A percentile compares a stretch with the other conserved stretches of the same genome.
These are phyloP conservation scores for Selenicereus undatus DNA, from an alignment of 148 eudicot genomes.

Conservation along the genomic window DNA sequence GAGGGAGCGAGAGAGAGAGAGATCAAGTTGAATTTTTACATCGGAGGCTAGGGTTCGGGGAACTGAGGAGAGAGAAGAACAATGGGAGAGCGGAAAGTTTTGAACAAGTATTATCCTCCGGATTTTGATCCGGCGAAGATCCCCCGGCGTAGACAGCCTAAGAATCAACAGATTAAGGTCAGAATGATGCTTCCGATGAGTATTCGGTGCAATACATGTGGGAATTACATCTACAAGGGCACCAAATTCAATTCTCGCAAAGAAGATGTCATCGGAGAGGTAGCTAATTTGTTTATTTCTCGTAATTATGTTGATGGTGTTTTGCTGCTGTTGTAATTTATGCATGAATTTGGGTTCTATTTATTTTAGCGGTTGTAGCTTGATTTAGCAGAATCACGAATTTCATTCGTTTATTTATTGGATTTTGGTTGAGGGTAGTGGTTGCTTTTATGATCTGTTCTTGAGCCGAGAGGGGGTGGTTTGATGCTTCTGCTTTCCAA, in stretches of 20 bases:
- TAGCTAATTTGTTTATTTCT: conserved; percentile 1
- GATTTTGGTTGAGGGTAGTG: background rate
- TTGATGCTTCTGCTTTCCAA: background rate
- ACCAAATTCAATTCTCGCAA: conserved; percentile 76
- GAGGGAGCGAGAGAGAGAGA: background rate
- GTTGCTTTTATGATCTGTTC: background rate
- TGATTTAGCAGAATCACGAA: background rate
- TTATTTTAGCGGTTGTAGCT: too few relatives aligned
- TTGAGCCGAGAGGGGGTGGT: too few relatives aligned
- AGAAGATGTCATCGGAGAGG: conserved; percentile 86
- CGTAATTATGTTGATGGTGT: background rate
- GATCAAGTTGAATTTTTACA: background rate
- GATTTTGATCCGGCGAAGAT: conserved; percentile 92
- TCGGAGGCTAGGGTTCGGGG: background rate
- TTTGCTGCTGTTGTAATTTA: background rate
- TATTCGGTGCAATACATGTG: conserved; percentile 75
- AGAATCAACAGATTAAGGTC: conserved; percentile 80
- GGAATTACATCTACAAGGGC: conserved; percentile 85
- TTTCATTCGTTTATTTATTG: background rate
- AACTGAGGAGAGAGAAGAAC: conserved; percentile 12
- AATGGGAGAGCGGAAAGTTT: conserved; percentile 86
- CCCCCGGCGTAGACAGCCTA: conserved; percentile 63
- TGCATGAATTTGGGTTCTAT: too few relatives aligned
- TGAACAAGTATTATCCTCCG: conserved; percentile 92
- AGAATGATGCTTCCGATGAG: conserved; percentile 97